Conservation (phyloP, 2,329 filamentous ascomycete species). For the Falciphora oryzae region DNA sequence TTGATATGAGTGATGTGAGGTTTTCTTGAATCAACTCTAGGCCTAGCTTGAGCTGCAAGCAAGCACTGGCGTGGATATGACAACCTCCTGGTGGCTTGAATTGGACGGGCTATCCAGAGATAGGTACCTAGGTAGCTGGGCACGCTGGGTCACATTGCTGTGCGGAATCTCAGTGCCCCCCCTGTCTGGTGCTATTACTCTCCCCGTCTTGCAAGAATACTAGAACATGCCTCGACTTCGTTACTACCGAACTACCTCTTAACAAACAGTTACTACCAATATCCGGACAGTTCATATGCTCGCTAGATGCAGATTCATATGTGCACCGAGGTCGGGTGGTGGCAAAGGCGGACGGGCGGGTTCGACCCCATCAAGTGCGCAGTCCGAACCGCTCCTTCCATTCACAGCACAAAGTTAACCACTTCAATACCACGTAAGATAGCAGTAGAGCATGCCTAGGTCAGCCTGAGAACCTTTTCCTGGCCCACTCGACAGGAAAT, state of each 20-base stretch:
- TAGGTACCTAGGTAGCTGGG: no score
- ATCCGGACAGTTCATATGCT: not conserved
- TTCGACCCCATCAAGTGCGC: not conserved
- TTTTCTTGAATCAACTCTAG: no score
- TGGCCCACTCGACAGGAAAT: no score
- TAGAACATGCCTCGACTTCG: not conserved
- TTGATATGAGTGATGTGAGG: not conserved
- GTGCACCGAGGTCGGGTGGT: no score
- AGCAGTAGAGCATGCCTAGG: no score
- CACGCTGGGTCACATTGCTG: not conserved
- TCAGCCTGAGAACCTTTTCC: no score
- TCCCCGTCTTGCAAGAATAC: not conserved
- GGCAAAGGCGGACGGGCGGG: not conserved
- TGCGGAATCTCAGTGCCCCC: not conserved
- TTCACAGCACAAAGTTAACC: not conserved
- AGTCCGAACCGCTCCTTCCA: not conserved
- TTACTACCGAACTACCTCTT: not conserved
- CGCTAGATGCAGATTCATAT: no score
- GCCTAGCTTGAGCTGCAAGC: no score
- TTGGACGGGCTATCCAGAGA: not conserved
- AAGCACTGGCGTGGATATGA: not conserved
- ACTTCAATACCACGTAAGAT: not conserved
- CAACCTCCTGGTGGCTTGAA: not conserved
- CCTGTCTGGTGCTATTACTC: not conserved
- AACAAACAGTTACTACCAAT: not conserved